A percentile compares a stretch with the other conserved stretches of the same genome.
Conservation (phyloP, 179 eudicot species). For the Gypsophila paniculata region DNA sequence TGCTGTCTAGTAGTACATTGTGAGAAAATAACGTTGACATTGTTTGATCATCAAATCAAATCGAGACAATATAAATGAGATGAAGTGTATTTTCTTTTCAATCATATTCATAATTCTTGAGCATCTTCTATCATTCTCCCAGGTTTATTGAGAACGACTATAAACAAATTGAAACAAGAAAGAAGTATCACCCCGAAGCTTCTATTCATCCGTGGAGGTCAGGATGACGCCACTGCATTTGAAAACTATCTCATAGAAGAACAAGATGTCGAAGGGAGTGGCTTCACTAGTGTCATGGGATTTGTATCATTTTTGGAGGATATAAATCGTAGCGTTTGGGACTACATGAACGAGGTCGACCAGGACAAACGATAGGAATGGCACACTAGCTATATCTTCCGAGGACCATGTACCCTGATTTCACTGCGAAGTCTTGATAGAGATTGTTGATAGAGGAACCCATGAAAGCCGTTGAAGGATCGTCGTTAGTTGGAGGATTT, state of each 20-base stretch:
- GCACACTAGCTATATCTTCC: conserved; percentile 13
- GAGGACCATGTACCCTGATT: conserved; percentile 14
- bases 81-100: neutral
- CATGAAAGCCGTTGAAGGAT: conserved; percentile 6
- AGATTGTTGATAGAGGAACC: conserved; percentile 8
- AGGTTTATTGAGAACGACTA: conserved; percentile 69
- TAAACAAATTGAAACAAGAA: conserved; percentile 90
- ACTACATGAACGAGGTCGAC: conserved; percentile 66
- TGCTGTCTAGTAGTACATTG: neutral
- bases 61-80: too few relatives aligned
- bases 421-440: neutral
- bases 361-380: conserved; percentile 17
- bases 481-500: neutral
- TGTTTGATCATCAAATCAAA: neutral
- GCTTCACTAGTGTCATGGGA: conserved; percentile 80
- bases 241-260: conserved; percentile 94
- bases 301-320: conserved; percentile 96
- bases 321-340: conserved; percentile 59
- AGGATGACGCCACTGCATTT: conserved; percentile 76
- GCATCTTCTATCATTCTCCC: conserved; percentile 8
- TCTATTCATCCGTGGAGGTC: conserved; percentile 73
- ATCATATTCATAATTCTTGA: conserved; percentile 9
- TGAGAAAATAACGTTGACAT: neutral
- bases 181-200: conserved; percentile 92
- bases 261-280: conserved; percentile 87